Evolutionary conservation across 2,329 filamentous ascomycete genomes (phyloP), one percentile per base, ranked within the genome.

Genomic region (Trichoderma arundinaceum): DNA sequence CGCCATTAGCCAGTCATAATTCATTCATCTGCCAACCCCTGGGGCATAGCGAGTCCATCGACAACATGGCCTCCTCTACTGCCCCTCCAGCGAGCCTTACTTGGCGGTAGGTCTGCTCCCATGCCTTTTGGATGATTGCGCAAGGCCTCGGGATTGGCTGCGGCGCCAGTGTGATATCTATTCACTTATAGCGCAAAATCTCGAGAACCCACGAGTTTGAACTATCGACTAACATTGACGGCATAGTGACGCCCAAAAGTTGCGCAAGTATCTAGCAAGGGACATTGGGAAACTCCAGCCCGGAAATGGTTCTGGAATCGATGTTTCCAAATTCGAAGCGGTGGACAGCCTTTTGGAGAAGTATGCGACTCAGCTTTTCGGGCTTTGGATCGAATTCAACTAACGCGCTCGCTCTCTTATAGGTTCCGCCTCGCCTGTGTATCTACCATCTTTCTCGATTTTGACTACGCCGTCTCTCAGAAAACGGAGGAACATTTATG

Each of bases 371-470:
- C 17, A 3, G 12, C 12, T 32, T n/a, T 12, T 44, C 51, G 22
- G 13, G 17, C 5, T 41, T 9, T 17, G 10, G n/a, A 5, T n/a
- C 39, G 39, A 19, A 1, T 13, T 39, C 9, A 12, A 28, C 60
- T 63, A 46, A 63, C 49, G 39, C 39, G 48, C 60, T 19, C 15
- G 38, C 39, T 38, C 19, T 10, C 32, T 35, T 35, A 12, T 72
- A 91, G 89, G 71, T 88, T 91, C 76, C 92, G 92, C 70, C 80
- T 88, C 57, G 84, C 86, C 66, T 94, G 90, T 75, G 88, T 94
- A 74, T 84, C 85, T 69, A 86, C 88, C 65, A 88, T 94, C 67
- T 91, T 92, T 74, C 79, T 85, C 74, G 89, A 96, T 77, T 88
- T 92, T 73, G 81, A 86, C 69, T 87, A 85, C 78, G 88, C 89